Conservation (phyloP, 2,329 filamentous ascomycete species). For the Sporothrix brasiliensis region DNA sequence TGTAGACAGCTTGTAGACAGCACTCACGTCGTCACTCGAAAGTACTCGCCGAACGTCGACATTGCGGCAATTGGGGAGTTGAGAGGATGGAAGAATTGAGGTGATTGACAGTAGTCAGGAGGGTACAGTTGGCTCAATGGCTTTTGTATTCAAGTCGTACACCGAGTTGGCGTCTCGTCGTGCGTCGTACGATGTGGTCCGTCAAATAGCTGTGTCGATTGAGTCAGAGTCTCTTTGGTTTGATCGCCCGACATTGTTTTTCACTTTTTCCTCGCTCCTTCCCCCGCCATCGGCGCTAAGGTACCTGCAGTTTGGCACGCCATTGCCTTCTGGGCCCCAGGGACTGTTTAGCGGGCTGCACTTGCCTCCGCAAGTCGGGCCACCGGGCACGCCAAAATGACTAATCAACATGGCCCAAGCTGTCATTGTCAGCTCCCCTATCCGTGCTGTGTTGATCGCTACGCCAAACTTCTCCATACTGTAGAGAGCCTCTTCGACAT, state of each 20-base stretch:
- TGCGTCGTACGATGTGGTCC: not conserved
- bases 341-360: not conserved
- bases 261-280: slow-evolving; percentile 16
- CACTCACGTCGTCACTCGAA: slow-evolving; percentile 77
- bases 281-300: slow-evolving; percentile 31
- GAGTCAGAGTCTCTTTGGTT: slow-evolving; percentile 25
- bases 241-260: not conserved
- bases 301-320: slow-evolving; percentile 7
- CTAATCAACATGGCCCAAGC: not conserved
- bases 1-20: too few relatives aligned
- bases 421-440: slow-evolving; percentile 5
- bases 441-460: not conserved
- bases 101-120: too few relatives aligned
- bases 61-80: slow-evolving; percentile 51
- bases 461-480: not conserved
- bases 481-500: slow-evolving; percentile 6
- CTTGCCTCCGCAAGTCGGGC: slow-evolving; percentile 11
- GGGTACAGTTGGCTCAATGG: not conserved
- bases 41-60: slow-evolving; percentile 85
- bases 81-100: too few relatives aligned
- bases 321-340: not conserved
- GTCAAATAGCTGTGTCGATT: slow-evolving; percentile 1
- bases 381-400: slow-evolving; percentile 8
- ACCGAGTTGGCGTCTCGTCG: not conserved
- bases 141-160: not conserved